phyloP scores from a whole-genome alignment of 2,329 filamentous ascomycete genomes.

The Colletotrichum liriopes region DNA sequence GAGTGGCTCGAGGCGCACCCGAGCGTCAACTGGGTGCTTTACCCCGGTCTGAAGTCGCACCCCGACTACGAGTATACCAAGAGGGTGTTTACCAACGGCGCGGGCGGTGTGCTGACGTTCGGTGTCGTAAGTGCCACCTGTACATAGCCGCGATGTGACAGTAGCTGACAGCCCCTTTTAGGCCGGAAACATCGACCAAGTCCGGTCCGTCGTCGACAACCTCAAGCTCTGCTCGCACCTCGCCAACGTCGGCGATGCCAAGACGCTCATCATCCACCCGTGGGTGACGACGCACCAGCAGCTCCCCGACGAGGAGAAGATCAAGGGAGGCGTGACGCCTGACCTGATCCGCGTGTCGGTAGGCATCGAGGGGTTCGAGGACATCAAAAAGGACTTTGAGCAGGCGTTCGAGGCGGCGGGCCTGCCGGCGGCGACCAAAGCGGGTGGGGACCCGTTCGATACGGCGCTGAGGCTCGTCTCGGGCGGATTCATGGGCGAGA shows the following conservation, averaged over 20 bases:
- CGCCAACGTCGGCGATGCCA: conserved; percentile 82
- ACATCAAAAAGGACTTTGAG: conserved; percentile 81
- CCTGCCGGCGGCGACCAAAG: conserved; percentile 24
- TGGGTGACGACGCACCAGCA: conserved; percentile 83
- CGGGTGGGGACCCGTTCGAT: conserved; percentile 34
- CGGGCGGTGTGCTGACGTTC: conserved; percentile 80
- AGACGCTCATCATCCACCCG: conserved; percentile 81
- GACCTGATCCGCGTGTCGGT: conserved; percentile 48
- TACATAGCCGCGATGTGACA: conserved; percentile 71
- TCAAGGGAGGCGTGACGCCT: conserved; percentile 74
- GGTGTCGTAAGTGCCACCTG: conserved; percentile 63
- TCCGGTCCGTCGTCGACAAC: conserved; percentile 74
- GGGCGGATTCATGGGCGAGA: conserved; percentile 39
- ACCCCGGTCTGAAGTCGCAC: conserved; percentile 78
- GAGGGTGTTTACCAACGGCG: conserved; percentile 78
- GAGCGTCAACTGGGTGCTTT: conserved; percentile 80
- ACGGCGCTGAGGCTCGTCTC: conserved; percentile 30
- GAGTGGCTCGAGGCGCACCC: conserved; percentile 78
- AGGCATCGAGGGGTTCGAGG: conserved; percentile 78
- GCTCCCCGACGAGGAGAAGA: conserved; percentile 76
- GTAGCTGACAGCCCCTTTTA: neutral
- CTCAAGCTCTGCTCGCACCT: conserved; percentile 82
- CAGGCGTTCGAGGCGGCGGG: conserved; percentile 61
- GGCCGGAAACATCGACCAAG: conserved; percentile 53
- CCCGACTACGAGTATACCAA: conserved; percentile 75